These are phyloP conservation scores for Danielia oregonensis DNA, from an alignment of 805 yeast genomes.

Conservation along the genomic window DNA sequence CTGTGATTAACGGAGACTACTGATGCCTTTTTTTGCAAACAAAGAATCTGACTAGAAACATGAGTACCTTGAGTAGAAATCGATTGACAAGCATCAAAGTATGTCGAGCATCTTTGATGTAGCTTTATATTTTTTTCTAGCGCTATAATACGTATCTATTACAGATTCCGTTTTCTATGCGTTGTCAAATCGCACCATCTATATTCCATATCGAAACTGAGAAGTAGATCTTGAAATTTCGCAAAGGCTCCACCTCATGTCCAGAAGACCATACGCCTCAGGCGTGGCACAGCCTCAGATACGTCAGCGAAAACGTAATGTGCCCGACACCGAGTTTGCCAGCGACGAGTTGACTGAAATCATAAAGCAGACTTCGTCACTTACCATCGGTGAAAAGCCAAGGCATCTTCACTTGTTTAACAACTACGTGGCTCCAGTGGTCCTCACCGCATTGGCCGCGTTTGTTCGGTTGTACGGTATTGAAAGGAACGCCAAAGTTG, in stretches of 20 bases:
- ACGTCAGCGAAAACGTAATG: too few relatives aligned
- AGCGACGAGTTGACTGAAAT: constrained; percentile 11
- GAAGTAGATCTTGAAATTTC: too few relatives aligned
- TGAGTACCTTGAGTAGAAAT: too few relatives aligned
- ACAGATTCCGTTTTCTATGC: too few relatives aligned
- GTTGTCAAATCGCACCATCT: constrained; percentile 2
- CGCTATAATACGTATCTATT: too few relatives aligned
- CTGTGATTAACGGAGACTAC: constrained; percentile 32
- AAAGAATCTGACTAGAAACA: not conserved
- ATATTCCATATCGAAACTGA: too few relatives aligned
- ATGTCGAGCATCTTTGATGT: not conserved
- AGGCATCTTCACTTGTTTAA: not conserved
- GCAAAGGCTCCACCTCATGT: too few relatives aligned
- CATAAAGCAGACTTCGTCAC: constrained; percentile 13
- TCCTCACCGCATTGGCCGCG: constrained; percentile 13
- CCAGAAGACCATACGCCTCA: too few relatives aligned
- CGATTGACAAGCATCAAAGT: too few relatives aligned
- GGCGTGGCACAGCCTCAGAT: too few relatives aligned
- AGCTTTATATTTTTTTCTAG: too few relatives aligned
- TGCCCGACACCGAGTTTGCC: not conserved
- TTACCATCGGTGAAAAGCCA: constrained; percentile 8
- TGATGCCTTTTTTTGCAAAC: constrained; percentile 1
- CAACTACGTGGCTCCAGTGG: constrained; percentile 5
- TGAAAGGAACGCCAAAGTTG: constrained; percentile 62
- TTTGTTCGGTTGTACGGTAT: constrained; percentile 57